A percentile compares a stretch with the other conserved stretches of the same genome.
Conservation (phyloP, 768 basidiomycete species). For the Lactarius indigo region DNA sequence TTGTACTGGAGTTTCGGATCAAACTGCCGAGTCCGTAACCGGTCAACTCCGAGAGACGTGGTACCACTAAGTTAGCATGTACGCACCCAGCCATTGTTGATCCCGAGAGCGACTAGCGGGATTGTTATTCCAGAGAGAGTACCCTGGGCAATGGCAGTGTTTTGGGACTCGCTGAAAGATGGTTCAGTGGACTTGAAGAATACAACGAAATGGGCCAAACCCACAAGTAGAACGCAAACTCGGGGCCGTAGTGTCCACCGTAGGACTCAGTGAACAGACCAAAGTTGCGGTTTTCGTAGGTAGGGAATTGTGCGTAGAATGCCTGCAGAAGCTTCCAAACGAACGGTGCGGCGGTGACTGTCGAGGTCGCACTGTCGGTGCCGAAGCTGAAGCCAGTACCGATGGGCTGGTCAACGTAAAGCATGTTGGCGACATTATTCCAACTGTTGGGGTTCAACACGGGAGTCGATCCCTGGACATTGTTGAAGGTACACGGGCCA, state of each 20-base stretch:
- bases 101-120: slow-evolving; percentile 36
- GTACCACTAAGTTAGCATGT: slow-evolving; percentile 43
- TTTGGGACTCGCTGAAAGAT: slow-evolving; percentile 42
- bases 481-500: slow-evolving; percentile 17
- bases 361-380: background rate
- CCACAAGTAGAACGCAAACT: slow-evolving; percentile 17
- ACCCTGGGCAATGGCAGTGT: slow-evolving; percentile 45
- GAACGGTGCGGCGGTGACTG: background rate
- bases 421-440: slow-evolving; percentile 20
- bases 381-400: background rate
- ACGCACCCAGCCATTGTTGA: background rate
- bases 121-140: slow-evolving; percentile 39
- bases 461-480: slow-evolving; percentile 5
- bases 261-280: slow-evolving; percentile 54
- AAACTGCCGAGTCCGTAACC: background rate
- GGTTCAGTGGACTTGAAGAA: background rate
- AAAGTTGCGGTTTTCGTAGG: slow-evolving; percentile 37
- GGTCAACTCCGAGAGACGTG: slow-evolving; percentile 32
- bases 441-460: slow-evolving; percentile 10
- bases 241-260: slow-evolving; percentile 30
- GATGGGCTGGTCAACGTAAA: slow-evolving; percentile 23
- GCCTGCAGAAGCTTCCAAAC: slow-evolving; percentile 1
- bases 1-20: slow-evolving; percentile 43
- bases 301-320: slow-evolving; percentile 36
- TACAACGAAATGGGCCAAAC: background rate